A percentile compares a stretch with the other conserved stretches of the same genome.
Conservation (phyloP, 2,329 filamentous ascomycete species). For the Polychaeton citri region DNA sequence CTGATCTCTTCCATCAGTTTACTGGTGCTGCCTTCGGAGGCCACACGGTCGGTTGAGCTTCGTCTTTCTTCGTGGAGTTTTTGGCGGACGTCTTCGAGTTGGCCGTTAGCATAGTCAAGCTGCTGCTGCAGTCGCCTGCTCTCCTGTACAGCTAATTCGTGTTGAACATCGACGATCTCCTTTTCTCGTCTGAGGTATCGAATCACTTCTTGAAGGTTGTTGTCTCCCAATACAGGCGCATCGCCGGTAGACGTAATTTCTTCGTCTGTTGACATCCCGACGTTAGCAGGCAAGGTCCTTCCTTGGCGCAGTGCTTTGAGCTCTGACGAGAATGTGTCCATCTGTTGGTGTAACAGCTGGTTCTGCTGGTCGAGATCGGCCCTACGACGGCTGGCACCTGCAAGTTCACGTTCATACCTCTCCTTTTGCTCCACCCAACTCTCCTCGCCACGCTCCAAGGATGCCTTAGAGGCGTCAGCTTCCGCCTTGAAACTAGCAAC, state of each 20-base stretch:
- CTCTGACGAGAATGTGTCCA: conserved; percentile 65
- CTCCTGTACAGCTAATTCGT: conserved; percentile 79
- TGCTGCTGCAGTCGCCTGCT: conserved; percentile 80
- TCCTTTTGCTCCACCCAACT: conserved; percentile 78
- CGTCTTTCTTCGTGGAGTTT: conserved; percentile 85
- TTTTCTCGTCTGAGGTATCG: conserved; percentile 87
- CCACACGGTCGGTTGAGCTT: conserved; percentile 57
- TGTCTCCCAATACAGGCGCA: conserved; percentile 43
- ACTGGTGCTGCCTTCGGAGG: conserved; percentile 65
- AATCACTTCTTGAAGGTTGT: conserved; percentile 80
- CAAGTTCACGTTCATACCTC: conserved; percentile 70
- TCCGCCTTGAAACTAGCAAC: conserved; percentile 63
- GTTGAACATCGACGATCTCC: conserved; percentile 94
- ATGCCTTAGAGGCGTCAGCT: conserved; percentile 71
- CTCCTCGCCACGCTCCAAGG: conserved; percentile 65
- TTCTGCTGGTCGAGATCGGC: conserved; percentile 84
- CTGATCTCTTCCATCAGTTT: conserved; percentile 91
- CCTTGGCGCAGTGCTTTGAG: conserved; percentile 68
- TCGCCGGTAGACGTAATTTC: conserved; percentile 1
- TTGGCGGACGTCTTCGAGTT: conserved; percentile 77
- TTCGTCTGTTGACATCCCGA: conserved; percentile 37
- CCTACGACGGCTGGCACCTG: conserved; percentile 62
- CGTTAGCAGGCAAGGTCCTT: conserved; percentile 39
- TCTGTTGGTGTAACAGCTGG: conserved; percentile 74
- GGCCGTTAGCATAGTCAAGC: conserved; percentile 69